A percentile compares a stretch with the other conserved stretches of the same genome.
These are phyloP conservation scores for Tephrocybe sp. DNA, from an alignment of 768 basidiomycete species.

Conservation along the genomic window DNA sequence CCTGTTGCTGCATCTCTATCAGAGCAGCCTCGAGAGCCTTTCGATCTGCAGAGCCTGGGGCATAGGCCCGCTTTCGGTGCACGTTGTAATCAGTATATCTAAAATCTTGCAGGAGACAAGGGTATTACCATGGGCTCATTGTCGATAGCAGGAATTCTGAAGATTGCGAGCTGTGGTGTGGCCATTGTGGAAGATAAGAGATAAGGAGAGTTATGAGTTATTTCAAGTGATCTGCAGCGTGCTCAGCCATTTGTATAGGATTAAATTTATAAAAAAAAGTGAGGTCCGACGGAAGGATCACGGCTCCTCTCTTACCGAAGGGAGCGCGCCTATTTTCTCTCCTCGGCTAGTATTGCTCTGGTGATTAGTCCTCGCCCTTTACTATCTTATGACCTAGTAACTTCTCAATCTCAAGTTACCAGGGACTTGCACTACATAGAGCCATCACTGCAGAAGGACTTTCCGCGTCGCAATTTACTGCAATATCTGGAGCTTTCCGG, in stretches of 20 bases:
- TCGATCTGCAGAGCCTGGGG: conserved; percentile 76
- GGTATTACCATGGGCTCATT: conserved; percentile 90
- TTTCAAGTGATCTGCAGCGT: conserved; percentile 1
- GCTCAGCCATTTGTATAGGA: conserved; percentile 5
- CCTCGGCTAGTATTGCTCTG: too few species aligned
- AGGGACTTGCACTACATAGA: too few species aligned
- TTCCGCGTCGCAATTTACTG: too few species aligned
- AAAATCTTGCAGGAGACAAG: not conserved
- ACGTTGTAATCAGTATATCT: not conserved
- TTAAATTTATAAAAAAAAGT: not conserved
- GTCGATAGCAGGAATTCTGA: conserved; percentile 79
- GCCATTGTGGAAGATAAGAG: conserved; percentile 42
- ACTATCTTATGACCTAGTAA: too few species aligned
- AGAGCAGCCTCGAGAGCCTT: conserved; percentile 68
- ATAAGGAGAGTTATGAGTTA: conserved; percentile 9
- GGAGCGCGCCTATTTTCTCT: too few species aligned
- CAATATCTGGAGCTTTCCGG: too few species aligned
- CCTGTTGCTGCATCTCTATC: conserved; percentile 72
- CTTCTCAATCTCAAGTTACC: too few species aligned
- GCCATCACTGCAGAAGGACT: too few species aligned
- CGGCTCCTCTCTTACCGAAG: too few species aligned
- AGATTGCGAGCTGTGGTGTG: conserved; percentile 75
- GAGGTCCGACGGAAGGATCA: not conserved
- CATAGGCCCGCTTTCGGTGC: conserved; percentile 64
- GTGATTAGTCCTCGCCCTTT: too few species aligned